These are phyloP conservation scores for Phytopythium boreale DNA, from an alignment of 352 stramenopile species.

Conservation along the genomic window DNA sequence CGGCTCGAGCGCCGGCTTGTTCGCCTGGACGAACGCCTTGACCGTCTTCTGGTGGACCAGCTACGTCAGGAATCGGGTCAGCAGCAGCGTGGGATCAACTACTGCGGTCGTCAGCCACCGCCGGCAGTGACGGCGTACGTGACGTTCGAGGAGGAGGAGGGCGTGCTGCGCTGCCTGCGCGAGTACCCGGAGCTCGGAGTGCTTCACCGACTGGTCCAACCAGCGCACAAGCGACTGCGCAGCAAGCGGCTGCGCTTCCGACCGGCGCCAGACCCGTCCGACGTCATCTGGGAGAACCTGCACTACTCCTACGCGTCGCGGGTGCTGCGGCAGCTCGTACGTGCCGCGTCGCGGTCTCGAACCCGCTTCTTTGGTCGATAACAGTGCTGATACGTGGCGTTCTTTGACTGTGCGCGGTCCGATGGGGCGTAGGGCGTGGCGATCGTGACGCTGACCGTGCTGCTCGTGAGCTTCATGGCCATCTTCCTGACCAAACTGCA, in stretches of 20 bases:
- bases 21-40: conserved; percentile 40
- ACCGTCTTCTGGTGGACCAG: conserved; percentile 35
- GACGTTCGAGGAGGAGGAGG: conserved; percentile 85
- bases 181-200: conserved; percentile 77
- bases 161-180: conserved; percentile 65
- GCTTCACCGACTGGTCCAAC: conserved; percentile 72
- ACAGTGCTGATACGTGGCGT: background rate
- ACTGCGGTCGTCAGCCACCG: conserved; percentile 10
- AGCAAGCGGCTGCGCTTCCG: conserved; percentile 73
- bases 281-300: conserved; percentile 86
- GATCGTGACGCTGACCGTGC: conserved; percentile 60
- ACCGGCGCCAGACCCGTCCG: conserved; percentile 69
- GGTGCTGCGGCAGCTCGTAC: conserved; percentile 57
- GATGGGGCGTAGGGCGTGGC: conserved; percentile 60
- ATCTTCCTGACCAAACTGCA: conserved; percentile 76
- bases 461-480: conserved; percentile 72
- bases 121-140: conserved; percentile 76
- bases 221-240: conserved; percentile 53
- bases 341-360: background rate
- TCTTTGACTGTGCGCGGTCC: too few species aligned
- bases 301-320: conserved; percentile 62
- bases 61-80: conserved; percentile 23
- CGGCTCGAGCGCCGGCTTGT: conserved; percentile 46
- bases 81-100: background rate
- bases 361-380: background rate